Evolutionary conservation across 441 rosid species (phyloP).

Genomic region (Omphalea diandra): DNA sequence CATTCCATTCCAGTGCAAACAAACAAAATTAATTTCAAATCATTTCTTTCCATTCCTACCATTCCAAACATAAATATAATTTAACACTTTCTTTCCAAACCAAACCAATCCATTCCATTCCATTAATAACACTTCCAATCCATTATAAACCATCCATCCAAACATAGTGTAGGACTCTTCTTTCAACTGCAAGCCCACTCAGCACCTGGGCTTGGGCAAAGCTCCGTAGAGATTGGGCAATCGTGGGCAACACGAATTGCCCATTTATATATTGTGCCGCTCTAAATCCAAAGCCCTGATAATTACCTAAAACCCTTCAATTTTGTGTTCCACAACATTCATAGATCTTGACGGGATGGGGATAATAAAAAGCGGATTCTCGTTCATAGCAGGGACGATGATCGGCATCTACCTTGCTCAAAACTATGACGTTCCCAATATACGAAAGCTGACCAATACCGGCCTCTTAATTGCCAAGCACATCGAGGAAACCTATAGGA

Average conservation of each 20-base stretch:
- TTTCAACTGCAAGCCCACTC: not conserved
- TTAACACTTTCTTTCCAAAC: too few species aligned
- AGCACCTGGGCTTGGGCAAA: not conserved
- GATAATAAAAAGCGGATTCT: slow-evolving; percentile 46
- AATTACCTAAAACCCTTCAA: not conserved
- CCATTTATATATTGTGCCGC: not conserved
- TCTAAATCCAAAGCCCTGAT: not conserved
- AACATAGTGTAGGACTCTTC: too few species aligned
- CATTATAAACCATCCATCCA: too few species aligned
- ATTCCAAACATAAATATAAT: too few species aligned
- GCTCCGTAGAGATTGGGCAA: slow-evolving; percentile 9
- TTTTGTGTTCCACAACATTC: too few species aligned
- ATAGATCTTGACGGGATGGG: too few species aligned
- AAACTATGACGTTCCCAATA: slow-evolving; percentile 66
- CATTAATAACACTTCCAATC: too few species aligned
- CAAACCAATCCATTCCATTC: too few species aligned
- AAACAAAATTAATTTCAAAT: too few species aligned
- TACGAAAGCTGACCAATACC: slow-evolving; percentile 49
- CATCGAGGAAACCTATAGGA: slow-evolving; percentile 59
- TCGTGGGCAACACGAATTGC: slow-evolving; percentile 6
- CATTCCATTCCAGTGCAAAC: too few species aligned
- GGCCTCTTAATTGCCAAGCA: slow-evolving; percentile 50
- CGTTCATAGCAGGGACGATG: slow-evolving; percentile 47
- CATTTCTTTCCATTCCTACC: too few species aligned
- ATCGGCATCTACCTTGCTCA: slow-evolving; percentile 64